Evolutionary conservation across 257 asterid species (phyloP).

Genomic region (Solanum clarkiae): DNA sequence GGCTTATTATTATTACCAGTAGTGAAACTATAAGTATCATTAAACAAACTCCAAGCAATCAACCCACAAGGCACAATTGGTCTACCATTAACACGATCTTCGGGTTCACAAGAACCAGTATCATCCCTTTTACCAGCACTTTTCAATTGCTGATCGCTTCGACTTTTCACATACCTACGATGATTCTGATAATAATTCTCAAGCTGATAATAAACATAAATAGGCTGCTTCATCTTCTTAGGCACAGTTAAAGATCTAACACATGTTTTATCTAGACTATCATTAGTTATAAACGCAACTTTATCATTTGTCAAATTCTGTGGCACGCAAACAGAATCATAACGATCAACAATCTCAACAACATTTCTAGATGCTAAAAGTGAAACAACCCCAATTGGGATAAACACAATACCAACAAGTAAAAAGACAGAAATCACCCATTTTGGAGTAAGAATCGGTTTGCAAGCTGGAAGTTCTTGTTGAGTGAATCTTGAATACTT

Average conservation of each 20-base stretch:
- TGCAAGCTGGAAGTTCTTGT: slow-evolving; percentile 98
- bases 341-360: slow-evolving; percentile 49
- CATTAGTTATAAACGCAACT: slow-evolving; percentile 17
- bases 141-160: slow-evolving; percentile 89
- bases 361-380: slow-evolving; percentile 58
- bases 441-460: slow-evolving; percentile 91
- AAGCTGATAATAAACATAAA: slow-evolving; percentile 51
- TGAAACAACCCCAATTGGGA: slow-evolving; percentile 86
- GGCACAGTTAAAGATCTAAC: slow-evolving; percentile 23
- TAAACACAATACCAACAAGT: slow-evolving; percentile 63
- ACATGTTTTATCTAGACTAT: slow-evolving; percentile 25
- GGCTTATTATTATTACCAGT: slow-evolving; percentile 18
- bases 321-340: slow-evolving; percentile 42
- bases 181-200: slow-evolving; percentile 59
- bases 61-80: slow-evolving; percentile 98
- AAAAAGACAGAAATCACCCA: slow-evolving; percentile 89
- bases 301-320: slow-evolving; percentile 12
- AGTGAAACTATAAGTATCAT: slow-evolving; percentile 64
- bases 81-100: slow-evolving; percentile 26
- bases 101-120: slow-evolving; percentile 64
- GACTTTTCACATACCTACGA: slow-evolving; percentile 92
- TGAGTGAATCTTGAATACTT: slow-evolving; percentile 97
- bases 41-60: slow-evolving; percentile 95
- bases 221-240: slow-evolving; percentile 36
- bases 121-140: slow-evolving; percentile 13